phyloP scores from a whole-genome alignment of 768 basidiomycete genomes.

The Cubamyces sp. region DNA sequence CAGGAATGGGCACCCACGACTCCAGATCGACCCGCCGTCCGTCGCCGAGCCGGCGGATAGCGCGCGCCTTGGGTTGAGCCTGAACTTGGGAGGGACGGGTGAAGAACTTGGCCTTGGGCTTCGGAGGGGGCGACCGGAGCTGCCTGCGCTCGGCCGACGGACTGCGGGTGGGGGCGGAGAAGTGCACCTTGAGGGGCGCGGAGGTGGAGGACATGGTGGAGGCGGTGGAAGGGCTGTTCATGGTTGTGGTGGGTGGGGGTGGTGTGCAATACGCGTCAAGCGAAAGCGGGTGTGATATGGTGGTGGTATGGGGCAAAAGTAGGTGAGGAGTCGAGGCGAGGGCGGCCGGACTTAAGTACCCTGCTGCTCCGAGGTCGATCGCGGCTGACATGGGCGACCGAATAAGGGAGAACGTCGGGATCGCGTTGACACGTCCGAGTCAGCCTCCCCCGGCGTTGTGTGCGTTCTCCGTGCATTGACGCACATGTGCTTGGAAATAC shows the following conservation, averaged over 20 bases:
- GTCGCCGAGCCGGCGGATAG: constrained; percentile 9
- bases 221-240: not conserved
- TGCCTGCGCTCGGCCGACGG: constrained; percentile 8
- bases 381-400: not conserved
- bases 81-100: not conserved
- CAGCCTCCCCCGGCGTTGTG: not conserved
- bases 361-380: not conserved
- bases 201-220: not conserved
- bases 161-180: constrained; percentile 1
- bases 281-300: not conserved
- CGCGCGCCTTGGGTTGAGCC: not conserved
- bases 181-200: constrained; percentile 6
- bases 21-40: constrained; percentile 5
- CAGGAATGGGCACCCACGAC: constrained; percentile 1
- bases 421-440: not conserved
- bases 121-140: constrained; percentile 14
- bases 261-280: constrained; percentile 6
- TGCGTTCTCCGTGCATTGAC: too few relatives aligned
- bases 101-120: constrained; percentile 1
- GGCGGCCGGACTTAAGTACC: not conserved
- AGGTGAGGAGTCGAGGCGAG: not conserved
- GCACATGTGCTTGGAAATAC: too few relatives aligned
- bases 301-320: constrained; percentile 4
- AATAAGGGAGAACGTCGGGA: not conserved
- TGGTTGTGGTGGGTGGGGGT: not conserved